These are phyloP conservation scores for Fonsecaea multimorphosa DNA, from an alignment of 2,329 filamentous ascomycete genomes.

Conservation along the genomic window DNA sequence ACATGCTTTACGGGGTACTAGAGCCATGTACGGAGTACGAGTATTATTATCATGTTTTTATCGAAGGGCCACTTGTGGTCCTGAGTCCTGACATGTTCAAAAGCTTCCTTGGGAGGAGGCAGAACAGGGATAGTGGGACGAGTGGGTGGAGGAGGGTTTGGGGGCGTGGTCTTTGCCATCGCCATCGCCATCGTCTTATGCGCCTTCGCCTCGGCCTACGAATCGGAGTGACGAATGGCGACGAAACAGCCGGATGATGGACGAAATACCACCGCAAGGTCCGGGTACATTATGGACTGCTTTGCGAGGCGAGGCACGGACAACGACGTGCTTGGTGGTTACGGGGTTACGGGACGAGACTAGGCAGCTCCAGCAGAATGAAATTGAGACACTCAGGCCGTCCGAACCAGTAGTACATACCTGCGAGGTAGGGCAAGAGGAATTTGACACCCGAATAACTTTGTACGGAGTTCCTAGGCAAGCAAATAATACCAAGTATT, in stretches of 20 bases:
- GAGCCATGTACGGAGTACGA: neutral
- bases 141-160: slow-evolving; percentile 14
- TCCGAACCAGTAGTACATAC: neutral
- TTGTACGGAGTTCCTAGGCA: neutral
- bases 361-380: neutral
- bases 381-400: slow-evolving; percentile 1
- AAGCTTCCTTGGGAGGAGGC: neutral
- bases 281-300: neutral
- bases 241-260: neutral
- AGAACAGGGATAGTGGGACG: slow-evolving; percentile 9
- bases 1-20: slow-evolving; percentile 7
- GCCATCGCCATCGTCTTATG: slow-evolving; percentile 13
- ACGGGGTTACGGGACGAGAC: neutral
- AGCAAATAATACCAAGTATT: neutral
- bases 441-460: neutral
- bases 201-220: slow-evolving; percentile 7
- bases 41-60: neutral
- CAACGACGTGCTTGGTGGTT: neutral
- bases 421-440: neutral
- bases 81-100: slow-evolving; percentile 5
- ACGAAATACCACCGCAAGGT: neutral
- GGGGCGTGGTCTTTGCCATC: slow-evolving; percentile 14
- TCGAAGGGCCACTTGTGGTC: neutral
- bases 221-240: neutral
- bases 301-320: neutral